Evolutionary conservation across 352 stramenopile species (phyloP), one percentile per base, ranked within the genome.

Genomic region (Pythium aristosporum): DNA sequence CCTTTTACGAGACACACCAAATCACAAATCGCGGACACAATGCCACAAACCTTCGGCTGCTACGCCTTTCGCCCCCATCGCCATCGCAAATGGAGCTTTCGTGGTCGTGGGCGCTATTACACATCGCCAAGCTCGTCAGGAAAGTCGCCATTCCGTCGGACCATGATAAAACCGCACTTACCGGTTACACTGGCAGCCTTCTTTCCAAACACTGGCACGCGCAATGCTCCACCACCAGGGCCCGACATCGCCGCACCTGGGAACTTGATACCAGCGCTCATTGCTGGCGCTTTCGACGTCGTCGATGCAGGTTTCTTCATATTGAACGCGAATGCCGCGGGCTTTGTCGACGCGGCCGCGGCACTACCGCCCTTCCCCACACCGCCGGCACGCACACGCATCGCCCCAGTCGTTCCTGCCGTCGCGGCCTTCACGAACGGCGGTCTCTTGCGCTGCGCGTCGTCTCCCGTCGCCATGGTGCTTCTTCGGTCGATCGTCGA

Each of bases 51-150:
- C 59, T 66, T 59, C 60, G 12, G 30, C 59, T 28, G n/a, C 16
- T 18, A 16, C 34, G 6, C 25, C 28, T 2, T 57, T 65, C 30
- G 16, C 37, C 10, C 58, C 48, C 15, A 46, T 48, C 50, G 49
- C n/a, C 50, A 47, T 42, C 32, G 50, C 59, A 25, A 66, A 66
- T 39, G 59, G 59, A 30, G 59, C 59, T 30, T 66, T 66, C 50
- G 10, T 41, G 15, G 13, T 9, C 23, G 39, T 23, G 11, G 18
- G 20, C 32, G 18, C 50, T 57, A 44, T 39, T 39, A 39, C 11
- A 39, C 32, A 43, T 43, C 3, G 20, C 16, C 32, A 57, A 30
- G 9, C n/a, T n/a, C 11, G 32, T 50, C n/a, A 50, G 44, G 2
- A 13, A 10, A 5, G 12, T 39, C 12, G 23, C 18, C 47, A 9